Conservation (phyloP, 345 rosid genomes). For the Garcia nutans region DNA sequence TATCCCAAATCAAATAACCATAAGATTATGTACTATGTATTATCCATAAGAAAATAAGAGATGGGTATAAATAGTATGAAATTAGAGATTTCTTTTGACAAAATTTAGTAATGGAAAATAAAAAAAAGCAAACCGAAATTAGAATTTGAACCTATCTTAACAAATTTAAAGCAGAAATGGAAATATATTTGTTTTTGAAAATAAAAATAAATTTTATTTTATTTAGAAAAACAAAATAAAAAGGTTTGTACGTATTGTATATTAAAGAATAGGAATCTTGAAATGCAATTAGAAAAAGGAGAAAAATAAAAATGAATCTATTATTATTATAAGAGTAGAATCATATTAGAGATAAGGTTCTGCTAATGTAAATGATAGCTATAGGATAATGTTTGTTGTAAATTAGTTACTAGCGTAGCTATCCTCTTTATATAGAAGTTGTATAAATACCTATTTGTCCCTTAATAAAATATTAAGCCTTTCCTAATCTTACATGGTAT, state of each 20-base stretch:
- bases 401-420: too few relatives aligned
- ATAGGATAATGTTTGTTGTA: too few relatives aligned
- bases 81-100: background rate
- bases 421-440: too few relatives aligned
- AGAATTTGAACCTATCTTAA: slow-evolving; percentile 9
- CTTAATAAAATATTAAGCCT: too few relatives aligned
- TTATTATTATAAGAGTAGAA: too few relatives aligned
- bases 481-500: too few relatives aligned
- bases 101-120: slow-evolving; percentile 32
- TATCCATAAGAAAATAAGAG: background rate
- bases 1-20: background rate
- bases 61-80: background rate
- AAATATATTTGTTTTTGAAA: slow-evolving; percentile 9
- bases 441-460: too few relatives aligned
- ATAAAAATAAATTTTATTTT: background rate
- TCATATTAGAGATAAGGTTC: too few relatives aligned
- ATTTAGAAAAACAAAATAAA: too few relatives aligned
- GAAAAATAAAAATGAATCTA: too few relatives aligned
- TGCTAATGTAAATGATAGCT: too few relatives aligned
- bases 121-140: slow-evolving; percentile 16
- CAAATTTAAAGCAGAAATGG: background rate
- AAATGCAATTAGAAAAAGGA: slow-evolving; percentile 26
- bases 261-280: slow-evolving; percentile 40
- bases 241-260: slow-evolving; percentile 19
- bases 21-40: background rate